A percentile compares a stretch with the other conserved stretches of the same genome.
phyloP scores from a whole-genome alignment of 2,329 filamentous ascomycete genomes.

The Nothopassalora personata region DNA sequence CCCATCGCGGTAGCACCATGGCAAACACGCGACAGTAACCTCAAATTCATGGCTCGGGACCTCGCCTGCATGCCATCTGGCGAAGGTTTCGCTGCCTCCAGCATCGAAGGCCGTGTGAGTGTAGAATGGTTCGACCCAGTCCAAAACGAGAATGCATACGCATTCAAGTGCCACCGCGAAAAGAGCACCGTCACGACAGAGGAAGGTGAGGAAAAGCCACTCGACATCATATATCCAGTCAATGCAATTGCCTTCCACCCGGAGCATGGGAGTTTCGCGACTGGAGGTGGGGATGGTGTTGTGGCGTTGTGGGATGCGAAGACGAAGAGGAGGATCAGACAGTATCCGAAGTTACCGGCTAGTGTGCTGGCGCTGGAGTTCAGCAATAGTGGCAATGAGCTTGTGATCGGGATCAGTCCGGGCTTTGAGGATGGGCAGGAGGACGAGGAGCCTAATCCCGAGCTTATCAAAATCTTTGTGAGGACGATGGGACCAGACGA shows the following conservation, averaged over 20 bases:
- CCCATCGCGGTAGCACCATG: conserved; percentile 53
- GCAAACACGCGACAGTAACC: conserved; percentile 87
- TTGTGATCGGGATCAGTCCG: conserved; percentile 77
- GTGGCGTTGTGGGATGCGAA: conserved; percentile 92
- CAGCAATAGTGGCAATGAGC: conserved; percentile 66
- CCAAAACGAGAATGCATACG: conserved; percentile 89
- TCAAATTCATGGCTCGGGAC: conserved; percentile 93
- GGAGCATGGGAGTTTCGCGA: conserved; percentile 75
- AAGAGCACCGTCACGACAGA: conserved; percentile 57
- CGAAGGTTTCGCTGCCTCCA: conserved; percentile 83
- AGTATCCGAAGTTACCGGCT: conserved; percentile 78
- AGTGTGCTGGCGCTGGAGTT: conserved; percentile 75
- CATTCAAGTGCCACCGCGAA: conserved; percentile 96
- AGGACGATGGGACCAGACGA: conserved; percentile 82
- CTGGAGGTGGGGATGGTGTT: conserved; percentile 81
- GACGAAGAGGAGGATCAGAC: conserved; percentile 80
- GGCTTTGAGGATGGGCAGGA: conserved; percentile 86
- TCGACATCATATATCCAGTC: conserved; percentile 84
- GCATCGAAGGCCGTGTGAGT: conserved; percentile 90
- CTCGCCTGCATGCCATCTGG: conserved; percentile 97
- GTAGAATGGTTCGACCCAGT: conserved; percentile 98
- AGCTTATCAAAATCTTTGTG: conserved; percentile 68
- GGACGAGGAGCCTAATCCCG: conserved; percentile 66
- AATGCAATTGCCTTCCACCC: conserved; percentile 88
- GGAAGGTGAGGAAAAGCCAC: conserved; percentile 47